Conservation (phyloP, 2,329 filamentous ascomycete genomes). For the Aspergillus fumigatiaffinis region DNA sequence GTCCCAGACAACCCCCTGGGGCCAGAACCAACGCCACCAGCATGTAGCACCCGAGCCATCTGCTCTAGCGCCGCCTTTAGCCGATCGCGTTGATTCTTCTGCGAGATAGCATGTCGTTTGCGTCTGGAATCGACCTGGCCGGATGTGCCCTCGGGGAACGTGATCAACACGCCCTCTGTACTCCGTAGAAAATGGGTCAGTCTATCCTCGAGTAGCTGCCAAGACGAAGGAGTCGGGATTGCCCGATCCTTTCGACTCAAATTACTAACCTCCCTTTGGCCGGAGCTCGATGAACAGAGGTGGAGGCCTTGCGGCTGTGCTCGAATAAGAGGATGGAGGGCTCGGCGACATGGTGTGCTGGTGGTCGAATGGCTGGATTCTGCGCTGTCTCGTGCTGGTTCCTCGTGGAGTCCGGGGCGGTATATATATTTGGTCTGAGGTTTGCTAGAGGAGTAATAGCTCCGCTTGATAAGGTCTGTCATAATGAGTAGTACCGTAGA, state of each 20-base stretch:
- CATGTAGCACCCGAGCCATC: conserved; percentile 2
- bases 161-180: conserved; percentile 1
- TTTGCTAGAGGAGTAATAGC: neutral
- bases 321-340: neutral
- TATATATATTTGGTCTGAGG: neutral
- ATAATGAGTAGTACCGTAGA: neutral
- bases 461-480: neutral
- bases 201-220: neutral
- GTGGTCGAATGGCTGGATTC: neutral
- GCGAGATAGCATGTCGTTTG: conserved; percentile 3
- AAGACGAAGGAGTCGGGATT: neutral
- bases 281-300: conserved; percentile 1
- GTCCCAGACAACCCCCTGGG: neutral
- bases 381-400: neutral
- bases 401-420: neutral
- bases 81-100: conserved; percentile 5
- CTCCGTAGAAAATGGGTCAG: neutral
- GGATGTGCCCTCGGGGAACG: neutral
- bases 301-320: neutral
- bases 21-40: neutral
- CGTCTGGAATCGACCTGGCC: neutral
- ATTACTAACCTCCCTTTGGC: conserved; percentile 1
- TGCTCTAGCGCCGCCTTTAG: conserved; percentile 3
- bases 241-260: neutral
- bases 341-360: neutral